Conservation (phyloP, 176 grass and related monocot species). For the Thinopyrum elongatum region DNA sequence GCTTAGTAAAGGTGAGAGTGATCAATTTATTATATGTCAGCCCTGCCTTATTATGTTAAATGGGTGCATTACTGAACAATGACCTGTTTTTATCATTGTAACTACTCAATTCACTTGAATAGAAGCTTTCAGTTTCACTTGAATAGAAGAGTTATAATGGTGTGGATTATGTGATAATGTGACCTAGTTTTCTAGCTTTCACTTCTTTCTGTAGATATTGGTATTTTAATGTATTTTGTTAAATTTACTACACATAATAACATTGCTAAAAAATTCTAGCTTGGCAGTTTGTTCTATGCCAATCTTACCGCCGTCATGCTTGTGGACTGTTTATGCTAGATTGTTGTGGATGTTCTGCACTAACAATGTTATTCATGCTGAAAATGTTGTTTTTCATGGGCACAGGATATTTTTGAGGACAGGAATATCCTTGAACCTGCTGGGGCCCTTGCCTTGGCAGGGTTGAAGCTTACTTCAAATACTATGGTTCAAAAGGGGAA, state of each 20-base stretch:
- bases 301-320: neutral
- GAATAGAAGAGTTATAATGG: neutral
- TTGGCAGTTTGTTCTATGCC: neutral
- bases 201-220: neutral
- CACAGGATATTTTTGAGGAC: constrained; percentile 99
- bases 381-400: constrained; percentile 28
- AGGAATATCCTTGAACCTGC: constrained; percentile 94
- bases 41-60: neutral
- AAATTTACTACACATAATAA: neutral
- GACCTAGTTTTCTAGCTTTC: neutral
- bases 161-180: neutral
- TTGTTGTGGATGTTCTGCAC: too few species aligned
- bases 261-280: neutral
- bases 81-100: neutral
- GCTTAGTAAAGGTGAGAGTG: constrained; percentile 86
- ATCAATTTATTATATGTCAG: neutral
- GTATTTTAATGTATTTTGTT: neutral
- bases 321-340: neutral
- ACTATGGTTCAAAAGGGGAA: constrained; percentile 82
- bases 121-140: too few species aligned
- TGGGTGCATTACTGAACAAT: neutral
- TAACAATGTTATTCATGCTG: neutral
- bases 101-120: neutral
- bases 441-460: constrained; percentile 74
- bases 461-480: constrained; percentile 93